A percentile compares a stretch with the other conserved stretches of the same genome.
Evolutionary conservation across 2,329 filamentous ascomycete genomes (phyloP).

Genomic region (Fusarium nisikadoi): DNA sequence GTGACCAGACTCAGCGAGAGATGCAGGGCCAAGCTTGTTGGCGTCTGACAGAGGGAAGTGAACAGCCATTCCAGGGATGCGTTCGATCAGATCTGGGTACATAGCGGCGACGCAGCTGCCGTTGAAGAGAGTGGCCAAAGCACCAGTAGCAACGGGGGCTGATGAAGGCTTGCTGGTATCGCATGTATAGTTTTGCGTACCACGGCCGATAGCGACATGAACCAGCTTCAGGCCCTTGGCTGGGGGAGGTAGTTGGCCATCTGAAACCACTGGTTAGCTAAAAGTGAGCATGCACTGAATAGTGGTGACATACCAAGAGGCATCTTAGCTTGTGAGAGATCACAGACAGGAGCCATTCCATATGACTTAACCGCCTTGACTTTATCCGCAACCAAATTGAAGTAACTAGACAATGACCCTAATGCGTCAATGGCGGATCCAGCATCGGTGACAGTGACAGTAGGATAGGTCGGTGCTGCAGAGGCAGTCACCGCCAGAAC

Average conservation of each 20-base stretch:
- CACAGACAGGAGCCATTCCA: constrained; percentile 59
- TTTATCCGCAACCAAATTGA: constrained; percentile 68
- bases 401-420: constrained; percentile 67
- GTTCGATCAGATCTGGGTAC: constrained; percentile 72
- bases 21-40: constrained; percentile 63
- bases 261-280: constrained; percentile 24
- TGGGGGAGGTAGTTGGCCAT: constrained; percentile 68
- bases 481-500: constrained; percentile 58
- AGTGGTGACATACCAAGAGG: constrained; percentile 56
- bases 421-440: constrained; percentile 53
- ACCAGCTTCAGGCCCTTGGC: constrained; percentile 70
- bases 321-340: constrained; percentile 64
- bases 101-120: constrained; percentile 80
- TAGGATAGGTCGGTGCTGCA: constrained; percentile 56
- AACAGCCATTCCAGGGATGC: constrained; percentile 75
- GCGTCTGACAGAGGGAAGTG: constrained; percentile 67
- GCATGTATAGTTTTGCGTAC: constrained; percentile 96
- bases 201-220: constrained; percentile 87
- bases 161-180: constrained; percentile 67
- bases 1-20: constrained; percentile 74
- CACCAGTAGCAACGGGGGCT: constrained; percentile 74
- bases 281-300: background rate
- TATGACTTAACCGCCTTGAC: constrained; percentile 59
- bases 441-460: constrained; percentile 50
- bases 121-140: constrained; percentile 87